Percentiles rank a stretch among this genome's conserved stretches.
Conservation (phyloP, 768 basidiomycete genomes). For the Sistotremastrum niveocremeum region DNA sequence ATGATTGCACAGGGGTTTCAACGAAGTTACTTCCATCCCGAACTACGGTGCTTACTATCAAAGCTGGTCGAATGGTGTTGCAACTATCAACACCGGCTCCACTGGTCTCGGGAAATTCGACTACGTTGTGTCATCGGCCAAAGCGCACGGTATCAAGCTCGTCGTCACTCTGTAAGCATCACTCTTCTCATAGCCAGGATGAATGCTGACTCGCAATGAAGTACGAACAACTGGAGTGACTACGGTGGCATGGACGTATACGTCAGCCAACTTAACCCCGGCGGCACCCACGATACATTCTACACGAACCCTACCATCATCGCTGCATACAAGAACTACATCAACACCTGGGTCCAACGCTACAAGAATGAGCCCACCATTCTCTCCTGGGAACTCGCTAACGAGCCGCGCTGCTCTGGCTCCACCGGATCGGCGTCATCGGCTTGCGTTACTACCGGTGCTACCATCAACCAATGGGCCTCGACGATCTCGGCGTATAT, state of each 20-base stretch:
- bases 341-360: constrained; percentile 9
- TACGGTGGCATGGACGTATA: constrained; percentile 18
- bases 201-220: too few species aligned
- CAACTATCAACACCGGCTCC: constrained; percentile 11
- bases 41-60: constrained; percentile 13
- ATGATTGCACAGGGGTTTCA: constrained; percentile 9
- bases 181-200: too few species aligned
- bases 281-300: constrained; percentile 11
- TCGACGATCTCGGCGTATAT: constrained; percentile 12
- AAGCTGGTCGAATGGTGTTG: constrained; percentile 9
- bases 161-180: constrained; percentile 15
- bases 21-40: constrained; percentile 10
- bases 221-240: constrained; percentile 29
- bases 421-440: constrained; percentile 1
- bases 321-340: constrained; percentile 13
- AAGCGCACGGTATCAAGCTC: constrained; percentile 11
- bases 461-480: constrained; percentile 11
- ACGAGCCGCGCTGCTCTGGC: constrained; percentile 3
- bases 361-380: constrained; percentile 9
- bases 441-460: constrained; percentile 2
- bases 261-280: constrained; percentile 19
- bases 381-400: constrained; percentile 10
- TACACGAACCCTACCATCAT: constrained; percentile 10
- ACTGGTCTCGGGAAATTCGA: constrained; percentile 4
- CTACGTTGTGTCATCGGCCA: constrained; percentile 11